These are phyloP conservation scores for Leccinum olivaceopallidum DNA, from an alignment of 768 basidiomycete genomes.

Conservation along the genomic window DNA sequence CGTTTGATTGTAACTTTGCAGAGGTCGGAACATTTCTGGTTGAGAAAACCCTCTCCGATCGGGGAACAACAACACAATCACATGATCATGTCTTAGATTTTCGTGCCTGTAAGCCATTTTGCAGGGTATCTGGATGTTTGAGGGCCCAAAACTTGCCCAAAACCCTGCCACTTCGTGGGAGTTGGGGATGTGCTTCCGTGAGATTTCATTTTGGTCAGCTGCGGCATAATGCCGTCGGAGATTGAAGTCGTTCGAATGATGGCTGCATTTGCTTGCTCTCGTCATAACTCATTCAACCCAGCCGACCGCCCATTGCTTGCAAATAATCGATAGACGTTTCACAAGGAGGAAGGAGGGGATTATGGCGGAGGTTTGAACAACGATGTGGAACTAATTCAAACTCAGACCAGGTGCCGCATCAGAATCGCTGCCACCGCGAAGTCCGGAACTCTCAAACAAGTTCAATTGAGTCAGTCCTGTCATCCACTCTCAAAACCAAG, in stretches of 20 bases:
- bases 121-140: too few species aligned
- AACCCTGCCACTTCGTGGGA: too few species aligned
- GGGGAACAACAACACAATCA: too few species aligned
- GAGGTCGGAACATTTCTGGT: too few species aligned
- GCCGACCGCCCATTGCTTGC: too few species aligned
- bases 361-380: not conserved
- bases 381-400: not conserved
- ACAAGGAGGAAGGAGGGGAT: not conserved
- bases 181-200: too few species aligned
- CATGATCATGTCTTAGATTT: too few species aligned
- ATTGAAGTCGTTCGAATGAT: not conserved
- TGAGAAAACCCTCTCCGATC: too few species aligned
- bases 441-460: not conserved
- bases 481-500: not conserved
- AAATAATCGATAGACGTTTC: not conserved
- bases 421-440: not conserved
- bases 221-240: not conserved
- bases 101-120: too few species aligned
- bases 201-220: not conserved
- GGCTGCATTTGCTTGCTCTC: not conserved
- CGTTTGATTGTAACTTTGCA: too few species aligned
- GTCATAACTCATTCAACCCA: not conserved
- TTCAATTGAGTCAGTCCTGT: not conserved
- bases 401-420: not conserved
- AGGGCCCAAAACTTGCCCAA: too few species aligned